phyloP scores from a whole-genome alignment of 2,329 filamentous ascomycete genomes.

The Paecilomyces niveus region DNA sequence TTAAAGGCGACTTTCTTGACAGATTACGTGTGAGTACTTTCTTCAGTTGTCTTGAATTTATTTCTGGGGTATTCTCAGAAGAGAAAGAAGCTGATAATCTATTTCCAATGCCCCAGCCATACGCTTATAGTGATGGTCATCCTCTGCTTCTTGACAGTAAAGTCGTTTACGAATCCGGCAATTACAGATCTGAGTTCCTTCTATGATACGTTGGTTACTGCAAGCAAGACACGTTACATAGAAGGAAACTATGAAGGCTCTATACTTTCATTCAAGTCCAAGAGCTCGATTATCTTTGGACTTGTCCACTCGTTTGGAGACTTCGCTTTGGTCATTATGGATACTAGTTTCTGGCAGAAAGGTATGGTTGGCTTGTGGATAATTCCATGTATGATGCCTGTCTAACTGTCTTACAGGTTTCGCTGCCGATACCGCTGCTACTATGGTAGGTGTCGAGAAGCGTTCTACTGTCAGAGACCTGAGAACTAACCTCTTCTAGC shows the following conservation, averaged over 20 bases:
- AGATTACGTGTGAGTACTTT: slow-evolving; percentile 5
- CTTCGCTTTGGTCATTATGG: slow-evolving; percentile 6
- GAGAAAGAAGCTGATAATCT: background rate
- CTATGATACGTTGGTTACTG: slow-evolving; percentile 4
- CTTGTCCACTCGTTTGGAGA: slow-evolving; percentile 4
- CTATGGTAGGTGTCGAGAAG: slow-evolving; percentile 1
- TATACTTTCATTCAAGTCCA: slow-evolving; percentile 4
- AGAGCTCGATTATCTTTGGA: slow-evolving; percentile 6
- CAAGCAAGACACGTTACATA: slow-evolving; percentile 4
- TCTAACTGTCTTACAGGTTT: slow-evolving; percentile 1
- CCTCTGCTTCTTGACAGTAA: slow-evolving; percentile 3
- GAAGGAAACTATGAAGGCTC: slow-evolving; percentile 6
- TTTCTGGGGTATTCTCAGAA: background rate
- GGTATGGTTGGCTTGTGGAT: background rate
- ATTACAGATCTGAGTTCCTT: slow-evolving; percentile 3
- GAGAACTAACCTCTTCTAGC: background rate
- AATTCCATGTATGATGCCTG: background rate
- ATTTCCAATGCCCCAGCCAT: background rate
- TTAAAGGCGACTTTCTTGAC: slow-evolving; percentile 6
- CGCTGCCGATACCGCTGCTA: slow-evolving; percentile 5
- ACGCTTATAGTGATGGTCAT: slow-evolving; percentile 4
- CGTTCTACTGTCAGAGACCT: background rate
- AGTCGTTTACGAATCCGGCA: slow-evolving; percentile 3
- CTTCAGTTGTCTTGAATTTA: background rate
- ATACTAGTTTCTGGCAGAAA: slow-evolving; percentile 7